These are phyloP conservation scores for Fragilariopsis cylindrus DNA, from an alignment of 108 stramenopile genomes.

Conservation along the genomic window DNA sequence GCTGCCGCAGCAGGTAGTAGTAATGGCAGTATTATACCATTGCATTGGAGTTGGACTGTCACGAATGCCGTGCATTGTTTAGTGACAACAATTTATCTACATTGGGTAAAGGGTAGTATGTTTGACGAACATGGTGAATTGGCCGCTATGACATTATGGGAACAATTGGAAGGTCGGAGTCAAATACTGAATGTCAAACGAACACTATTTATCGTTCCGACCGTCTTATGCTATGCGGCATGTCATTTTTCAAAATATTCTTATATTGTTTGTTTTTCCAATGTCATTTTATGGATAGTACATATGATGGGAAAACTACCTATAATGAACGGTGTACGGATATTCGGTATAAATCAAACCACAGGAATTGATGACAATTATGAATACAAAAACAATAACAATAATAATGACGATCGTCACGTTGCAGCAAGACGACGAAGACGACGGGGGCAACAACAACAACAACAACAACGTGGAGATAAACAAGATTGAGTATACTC, in stretches of 20 bases:
- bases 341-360: conserved; percentile 95
- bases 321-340: conserved; percentile 93
- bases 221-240: conserved; percentile 73
- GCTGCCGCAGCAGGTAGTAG: not conserved
- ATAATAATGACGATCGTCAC: not conserved
- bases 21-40: conserved; percentile 6
- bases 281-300: conserved; percentile 84
- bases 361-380: conserved; percentile 91
- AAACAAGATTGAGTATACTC: no score
- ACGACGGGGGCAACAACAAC: no score
- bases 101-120: conserved; percentile 88
- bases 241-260: conserved; percentile 78
- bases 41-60: conserved; percentile 65
- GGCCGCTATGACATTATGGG: conserved; percentile 87
- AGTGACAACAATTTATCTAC: conserved; percentile 68
- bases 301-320: conserved; percentile 87
- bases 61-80: conserved; percentile 65
- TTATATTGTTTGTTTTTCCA: conserved; percentile 50
- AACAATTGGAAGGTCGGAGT: conserved; percentile 68
- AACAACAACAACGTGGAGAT: no score
- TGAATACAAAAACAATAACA: not conserved
- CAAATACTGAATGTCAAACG: conserved; percentile 28
- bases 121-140: conserved; percentile 83
- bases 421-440: no score
- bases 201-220: conserved; percentile 72